phyloP scores from a whole-genome alignment of 2,329 filamentous ascomycete genomes.

The Calonectria pseudoreteaudii region DNA sequence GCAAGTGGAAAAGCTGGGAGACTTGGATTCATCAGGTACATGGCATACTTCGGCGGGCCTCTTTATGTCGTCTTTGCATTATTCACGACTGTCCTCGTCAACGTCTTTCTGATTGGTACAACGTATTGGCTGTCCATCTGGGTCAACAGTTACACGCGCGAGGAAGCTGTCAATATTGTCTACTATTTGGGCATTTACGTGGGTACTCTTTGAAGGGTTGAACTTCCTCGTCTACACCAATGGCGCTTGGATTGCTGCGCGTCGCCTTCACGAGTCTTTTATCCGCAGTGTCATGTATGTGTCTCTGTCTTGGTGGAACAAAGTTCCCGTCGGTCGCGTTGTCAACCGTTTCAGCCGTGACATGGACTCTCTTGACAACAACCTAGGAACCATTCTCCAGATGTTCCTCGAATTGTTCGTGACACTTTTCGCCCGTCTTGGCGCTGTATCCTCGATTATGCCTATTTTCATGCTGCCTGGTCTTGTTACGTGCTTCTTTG shows the following conservation, averaged over 20 bases:
- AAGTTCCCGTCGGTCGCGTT: slow-evolving; percentile 63
- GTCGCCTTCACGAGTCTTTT: slow-evolving; percentile 62
- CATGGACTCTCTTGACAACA: slow-evolving; percentile 64
- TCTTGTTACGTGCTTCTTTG: slow-evolving; percentile 56
- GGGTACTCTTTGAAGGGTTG: slow-evolving; percentile 54
- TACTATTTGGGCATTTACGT: slow-evolving; percentile 68
- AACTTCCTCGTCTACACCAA: slow-evolving; percentile 62
- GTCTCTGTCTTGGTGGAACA: slow-evolving; percentile 67
- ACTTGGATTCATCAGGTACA: slow-evolving; percentile 61
- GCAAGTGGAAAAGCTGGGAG: slow-evolving; percentile 58
- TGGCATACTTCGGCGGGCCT: slow-evolving; percentile 58
- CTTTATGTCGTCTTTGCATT: slow-evolving; percentile 54
- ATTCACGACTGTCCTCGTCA: slow-evolving; percentile 53
- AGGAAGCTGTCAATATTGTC: slow-evolving; percentile 56
- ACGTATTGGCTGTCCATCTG: slow-evolving; percentile 64
- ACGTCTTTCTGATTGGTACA: slow-evolving; percentile 55
- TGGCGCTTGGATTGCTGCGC: slow-evolving; percentile 68
- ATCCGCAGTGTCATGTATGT: slow-evolving; percentile 64
- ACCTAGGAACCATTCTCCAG: slow-evolving; percentile 58
- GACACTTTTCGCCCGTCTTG: slow-evolving; percentile 59
- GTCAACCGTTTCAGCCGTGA: slow-evolving; percentile 68
- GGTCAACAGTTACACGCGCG: slow-evolving; percentile 61
- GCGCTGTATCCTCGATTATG: slow-evolving; percentile 62
- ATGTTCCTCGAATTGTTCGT: slow-evolving; percentile 55
- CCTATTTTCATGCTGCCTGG: slow-evolving; percentile 62